Evolutionary conservation across 192 early-diverging fungal genomes (phyloP).

Genomic region (Oehlia diaphana): DNA sequence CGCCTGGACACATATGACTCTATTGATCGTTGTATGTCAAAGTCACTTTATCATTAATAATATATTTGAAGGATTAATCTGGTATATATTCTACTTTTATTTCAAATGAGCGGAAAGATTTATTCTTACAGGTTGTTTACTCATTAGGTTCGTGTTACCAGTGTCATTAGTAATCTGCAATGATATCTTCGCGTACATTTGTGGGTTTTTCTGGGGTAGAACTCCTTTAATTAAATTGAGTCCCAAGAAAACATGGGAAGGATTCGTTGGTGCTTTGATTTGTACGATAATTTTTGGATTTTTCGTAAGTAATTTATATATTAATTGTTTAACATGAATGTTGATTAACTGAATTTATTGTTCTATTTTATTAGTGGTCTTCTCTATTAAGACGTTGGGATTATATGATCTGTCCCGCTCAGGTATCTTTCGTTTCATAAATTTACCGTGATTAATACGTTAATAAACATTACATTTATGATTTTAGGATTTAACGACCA

Average conservation of each 20-base stretch:
- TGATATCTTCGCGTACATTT: constrained; percentile 94
- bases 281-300: constrained; percentile 89
- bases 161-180: constrained; percentile 88
- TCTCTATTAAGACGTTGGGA: constrained; percentile 52
- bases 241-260: constrained; percentile 99
- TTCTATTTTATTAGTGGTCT: constrained; percentile 36
- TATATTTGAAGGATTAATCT: constrained; percentile 96
- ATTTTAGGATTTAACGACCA: constrained; percentile 45
- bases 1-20: constrained; percentile 96
- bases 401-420: constrained; percentile 63
- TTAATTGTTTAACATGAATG: background rate
- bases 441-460: background rate
- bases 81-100: constrained; percentile 45
- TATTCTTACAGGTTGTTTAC: background rate
- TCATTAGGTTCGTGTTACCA: constrained; percentile 76
- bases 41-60: constrained; percentile 97
- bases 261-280: constrained; percentile 88
- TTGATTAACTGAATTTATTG: background rate
- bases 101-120: background rate
- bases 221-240: constrained; percentile 87
- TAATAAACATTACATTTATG: background rate
- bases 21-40: constrained; percentile 89
- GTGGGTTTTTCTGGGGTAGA: constrained; percentile 93
- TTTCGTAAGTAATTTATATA: constrained; percentile 46
- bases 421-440: constrained; percentile 29